Evolutionary conservation across 371 early-diverging fungal genomes (phyloP), one percentile per base, ranked within the genome.

Genomic region (Circinella minor): DNA sequence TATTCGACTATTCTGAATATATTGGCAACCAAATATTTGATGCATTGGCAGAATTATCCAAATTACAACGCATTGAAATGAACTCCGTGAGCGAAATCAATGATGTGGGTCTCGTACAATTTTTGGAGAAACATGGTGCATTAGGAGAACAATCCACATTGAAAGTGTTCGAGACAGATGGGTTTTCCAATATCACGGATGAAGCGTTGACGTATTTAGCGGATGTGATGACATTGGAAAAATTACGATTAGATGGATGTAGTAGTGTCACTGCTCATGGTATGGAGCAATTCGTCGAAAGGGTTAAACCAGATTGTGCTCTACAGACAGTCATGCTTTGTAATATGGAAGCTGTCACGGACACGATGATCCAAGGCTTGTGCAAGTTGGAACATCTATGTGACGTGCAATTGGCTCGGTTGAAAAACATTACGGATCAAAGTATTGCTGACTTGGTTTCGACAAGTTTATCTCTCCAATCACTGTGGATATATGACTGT

Each of bases 401-500:
- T 27, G 17, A 63, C 14, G 20, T 63, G 14, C 39, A 63, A 37
- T 47, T 63, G 20, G 17, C 46, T 4, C 43, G 63, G 43, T 18
- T 63, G 13, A 34, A 18, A 27, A 47, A 34, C 6, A 34, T 63
- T 15, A 63, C 63, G 1, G 63, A 63, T 47, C 63, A 63, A 47
- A 47, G 63, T 34, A 47, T 63, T n/a, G 63, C 63, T 3, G 48
- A 63, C 47, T 27, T 63, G 3, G 63, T 63, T 9, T 63, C 47
- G 13, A 7, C 43, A 17, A 37, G 38, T 20, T 27, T 47, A 20
- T 63, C 63, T 2, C 18, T 63, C 9, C 15, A 9, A 6, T 63
- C 46, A 3, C 5, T 63, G 17, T 63, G 20, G 63, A 63, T 63
- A 18, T 63, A 63, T 34, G 47, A 63, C 18, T 63, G 63, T 46